These are phyloP conservation scores for Mortierella sp. DNA, from an alignment of 371 early-diverging fungal genomes.

Conservation along the genomic window DNA sequence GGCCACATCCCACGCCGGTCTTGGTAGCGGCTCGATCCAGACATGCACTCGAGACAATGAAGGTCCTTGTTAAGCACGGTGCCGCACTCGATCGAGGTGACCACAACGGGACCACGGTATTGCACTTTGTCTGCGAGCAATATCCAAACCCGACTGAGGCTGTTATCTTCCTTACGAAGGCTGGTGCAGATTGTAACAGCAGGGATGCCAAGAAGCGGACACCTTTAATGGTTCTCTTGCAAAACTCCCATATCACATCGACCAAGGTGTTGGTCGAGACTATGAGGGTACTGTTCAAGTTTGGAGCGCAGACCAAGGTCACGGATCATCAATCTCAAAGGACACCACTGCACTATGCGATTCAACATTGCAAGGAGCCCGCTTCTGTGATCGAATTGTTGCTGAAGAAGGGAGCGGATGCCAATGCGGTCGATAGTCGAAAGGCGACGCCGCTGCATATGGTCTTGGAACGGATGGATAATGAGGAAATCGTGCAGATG, in stretches of 20 bases:
- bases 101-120: constrained; percentile 21
- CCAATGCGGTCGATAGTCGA: constrained; percentile 15
- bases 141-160: constrained; percentile 32
- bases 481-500: constrained; percentile 29
- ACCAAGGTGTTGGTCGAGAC: constrained; percentile 22
- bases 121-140: constrained; percentile 32
- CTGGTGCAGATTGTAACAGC: constrained; percentile 30
- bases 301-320: constrained; percentile 21
- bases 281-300: constrained; percentile 32
- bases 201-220: constrained; percentile 31
- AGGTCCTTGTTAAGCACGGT: constrained; percentile 22
- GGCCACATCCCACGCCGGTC: constrained; percentile 27
- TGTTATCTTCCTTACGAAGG: constrained; percentile 15
- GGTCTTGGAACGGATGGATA: constrained; percentile 33
- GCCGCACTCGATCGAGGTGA: constrained; percentile 23
- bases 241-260: constrained; percentile 19
- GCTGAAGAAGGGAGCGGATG: constrained; percentile 28
- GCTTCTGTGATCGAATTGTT: constrained; percentile 27
- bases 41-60: constrained; percentile 31
- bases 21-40: constrained; percentile 27
- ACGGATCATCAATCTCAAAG: constrained; percentile 13
- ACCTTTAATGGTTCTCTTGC: constrained; percentile 18
- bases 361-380: constrained; percentile 25
- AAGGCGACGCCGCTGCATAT: constrained; percentile 27
- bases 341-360: constrained; percentile 31